Conservation (phyloP, 345 rosid species). For the Ricinus communis region DNA sequence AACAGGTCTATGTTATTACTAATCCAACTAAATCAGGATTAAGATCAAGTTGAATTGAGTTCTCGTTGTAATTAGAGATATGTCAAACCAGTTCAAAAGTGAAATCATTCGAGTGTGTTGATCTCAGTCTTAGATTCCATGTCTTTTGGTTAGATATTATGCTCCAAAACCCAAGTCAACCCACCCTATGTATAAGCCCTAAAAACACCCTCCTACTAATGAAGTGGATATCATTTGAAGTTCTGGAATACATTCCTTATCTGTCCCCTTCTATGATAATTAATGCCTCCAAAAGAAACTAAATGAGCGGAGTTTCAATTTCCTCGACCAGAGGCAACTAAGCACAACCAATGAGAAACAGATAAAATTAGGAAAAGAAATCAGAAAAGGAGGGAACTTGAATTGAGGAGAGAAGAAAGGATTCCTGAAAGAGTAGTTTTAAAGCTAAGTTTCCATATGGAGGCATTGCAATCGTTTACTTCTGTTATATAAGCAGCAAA, state of each 20-base stretch:
- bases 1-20: background rate
- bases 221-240: background rate
- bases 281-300: background rate
- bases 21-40: background rate
- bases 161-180: background rate
- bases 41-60: background rate
- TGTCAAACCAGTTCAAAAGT: background rate
- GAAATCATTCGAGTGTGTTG: background rate
- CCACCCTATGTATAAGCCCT: background rate
- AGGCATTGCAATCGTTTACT: background rate
- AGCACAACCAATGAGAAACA: background rate
- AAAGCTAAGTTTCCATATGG: background rate
- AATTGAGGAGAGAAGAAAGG: background rate
- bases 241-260: background rate
- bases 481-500: background rate
- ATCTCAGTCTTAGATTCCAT: background rate
- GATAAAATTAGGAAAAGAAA: no score
- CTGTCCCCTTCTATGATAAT: background rate
- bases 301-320: background rate
- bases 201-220: background rate
- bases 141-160: background rate
- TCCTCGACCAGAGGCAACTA: background rate
- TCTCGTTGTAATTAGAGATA: background rate
- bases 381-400: no score
- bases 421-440: no score